Conservation (phyloP, 2,329 filamentous ascomycete species). For the Akanthomyces uredinophilus region DNA sequence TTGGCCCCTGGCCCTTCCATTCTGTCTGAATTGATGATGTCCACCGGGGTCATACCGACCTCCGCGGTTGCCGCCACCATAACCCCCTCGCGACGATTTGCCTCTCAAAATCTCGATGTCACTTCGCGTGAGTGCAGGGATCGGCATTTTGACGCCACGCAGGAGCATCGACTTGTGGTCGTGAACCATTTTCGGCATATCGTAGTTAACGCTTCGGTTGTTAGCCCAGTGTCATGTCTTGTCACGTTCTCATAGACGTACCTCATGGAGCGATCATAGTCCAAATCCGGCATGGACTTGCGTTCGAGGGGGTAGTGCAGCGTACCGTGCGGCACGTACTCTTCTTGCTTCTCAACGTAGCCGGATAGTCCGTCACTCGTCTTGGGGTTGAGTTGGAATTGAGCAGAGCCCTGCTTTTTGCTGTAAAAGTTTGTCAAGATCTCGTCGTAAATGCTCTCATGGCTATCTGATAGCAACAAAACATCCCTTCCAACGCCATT, state of each 20-base stretch:
- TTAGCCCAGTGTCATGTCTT: constrained; percentile 25
- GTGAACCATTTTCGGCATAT: constrained; percentile 67
- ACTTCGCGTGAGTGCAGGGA: constrained; percentile 64
- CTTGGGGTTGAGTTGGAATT: constrained; percentile 68
- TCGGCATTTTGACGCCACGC: constrained; percentile 70
- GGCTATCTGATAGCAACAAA: constrained; percentile 75
- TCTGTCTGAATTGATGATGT: constrained; percentile 7
- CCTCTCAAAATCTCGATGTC: constrained; percentile 71
- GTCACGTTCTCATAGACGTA: constrained; percentile 42
- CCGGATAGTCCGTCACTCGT: constrained; percentile 75
- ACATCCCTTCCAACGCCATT: constrained; percentile 79
- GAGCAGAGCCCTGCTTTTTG: constrained; percentile 67
- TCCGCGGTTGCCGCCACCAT: constrained; percentile 38
- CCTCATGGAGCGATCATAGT: constrained; percentile 83
- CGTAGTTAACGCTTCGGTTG: constrained; percentile 67
- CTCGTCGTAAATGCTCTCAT: constrained; percentile 76
- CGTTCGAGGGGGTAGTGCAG: constrained; percentile 73
- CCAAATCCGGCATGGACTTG: constrained; percentile 67
- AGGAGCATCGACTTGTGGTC: constrained; percentile 93
- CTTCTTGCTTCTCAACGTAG: constrained; percentile 72
- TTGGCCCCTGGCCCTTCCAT: neutral
- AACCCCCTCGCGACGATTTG: constrained; percentile 59
- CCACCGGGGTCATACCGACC: constrained; percentile 40
- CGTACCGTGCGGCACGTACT: constrained; percentile 78
- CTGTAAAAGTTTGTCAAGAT: constrained; percentile 84